Conservation (phyloP, 2,329 filamentous ascomycete species). For the Bipolaris bicolor region DNA sequence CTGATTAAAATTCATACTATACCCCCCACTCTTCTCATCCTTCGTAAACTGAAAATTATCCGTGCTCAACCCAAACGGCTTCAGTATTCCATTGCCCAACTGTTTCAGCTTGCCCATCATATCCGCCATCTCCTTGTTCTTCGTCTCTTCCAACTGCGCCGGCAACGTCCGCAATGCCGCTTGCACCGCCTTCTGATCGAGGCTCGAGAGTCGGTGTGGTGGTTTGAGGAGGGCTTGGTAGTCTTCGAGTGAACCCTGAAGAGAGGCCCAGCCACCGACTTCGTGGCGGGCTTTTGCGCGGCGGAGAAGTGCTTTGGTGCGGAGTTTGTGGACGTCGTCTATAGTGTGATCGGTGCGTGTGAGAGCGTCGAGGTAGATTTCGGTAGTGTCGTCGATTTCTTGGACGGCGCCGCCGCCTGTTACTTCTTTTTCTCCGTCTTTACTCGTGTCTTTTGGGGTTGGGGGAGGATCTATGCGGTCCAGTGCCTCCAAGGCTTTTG, state of each 20-base stretch:
- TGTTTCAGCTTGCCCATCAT: slow-evolving; percentile 98
- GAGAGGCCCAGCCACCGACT: slow-evolving; percentile 76
- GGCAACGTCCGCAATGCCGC: slow-evolving; percentile 71
- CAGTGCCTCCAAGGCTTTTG: slow-evolving; percentile 73
- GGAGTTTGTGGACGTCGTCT: slow-evolving; percentile 75
- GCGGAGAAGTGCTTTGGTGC: slow-evolving; percentile 81
- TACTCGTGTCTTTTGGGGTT: slow-evolving; percentile 39
- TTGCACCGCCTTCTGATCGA: slow-evolving; percentile 72
- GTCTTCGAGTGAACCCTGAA: slow-evolving; percentile 80
- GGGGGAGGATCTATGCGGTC: slow-evolving; percentile 63
- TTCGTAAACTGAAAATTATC: slow-evolving; percentile 95
- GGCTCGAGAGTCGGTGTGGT: slow-evolving; percentile 62
- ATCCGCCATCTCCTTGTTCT: slow-evolving; percentile 87
- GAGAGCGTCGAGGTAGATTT: slow-evolving; percentile 42
- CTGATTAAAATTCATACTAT: slow-evolving; percentile 87
- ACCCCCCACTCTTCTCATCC: slow-evolving; percentile 86
- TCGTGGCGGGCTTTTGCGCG: slow-evolving; percentile 75
- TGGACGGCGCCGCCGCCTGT: slow-evolving; percentile 62
- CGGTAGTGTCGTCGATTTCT: slow-evolving; percentile 60
- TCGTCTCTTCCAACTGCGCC: slow-evolving; percentile 72
- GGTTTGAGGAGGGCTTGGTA: slow-evolving; percentile 71
- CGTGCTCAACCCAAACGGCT: slow-evolving; percentile 91
- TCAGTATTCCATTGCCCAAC: slow-evolving; percentile 88
- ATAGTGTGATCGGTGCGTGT: slow-evolving; percentile 35
- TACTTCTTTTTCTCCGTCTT: slow-evolving; percentile 55